phyloP scores from a whole-genome alignment of 352 stramenopile species.

The Globisporangium rhizosaccharum region DNA sequence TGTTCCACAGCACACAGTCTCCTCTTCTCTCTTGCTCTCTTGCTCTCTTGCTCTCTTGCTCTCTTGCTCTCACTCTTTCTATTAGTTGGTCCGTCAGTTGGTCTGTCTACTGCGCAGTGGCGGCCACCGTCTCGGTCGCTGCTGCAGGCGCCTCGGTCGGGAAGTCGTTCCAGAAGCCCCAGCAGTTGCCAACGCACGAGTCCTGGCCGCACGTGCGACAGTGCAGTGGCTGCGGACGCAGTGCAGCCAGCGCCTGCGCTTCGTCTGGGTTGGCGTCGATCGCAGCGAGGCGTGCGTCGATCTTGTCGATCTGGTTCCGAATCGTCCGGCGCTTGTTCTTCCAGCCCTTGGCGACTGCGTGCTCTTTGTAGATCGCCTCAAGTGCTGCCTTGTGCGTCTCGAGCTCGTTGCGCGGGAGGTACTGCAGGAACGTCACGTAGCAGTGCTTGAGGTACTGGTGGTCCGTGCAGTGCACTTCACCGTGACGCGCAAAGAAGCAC shows the following conservation, averaged over 20 bases:
- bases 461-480: constrained; percentile 68
- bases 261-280: constrained; percentile 35
- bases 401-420: constrained; percentile 39
- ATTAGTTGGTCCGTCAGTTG: not conserved
- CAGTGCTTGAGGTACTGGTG: constrained; percentile 70
- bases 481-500: constrained; percentile 52
- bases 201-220: constrained; percentile 54
- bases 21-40: not conserved
- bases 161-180: constrained; percentile 70
- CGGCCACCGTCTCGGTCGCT: not conserved
- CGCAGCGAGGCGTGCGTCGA: constrained; percentile 33
- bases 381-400: constrained; percentile 37
- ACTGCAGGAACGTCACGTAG: constrained; percentile 71
- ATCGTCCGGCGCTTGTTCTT: constrained; percentile 71
- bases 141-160: not conserved
- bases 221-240: constrained; percentile 45
- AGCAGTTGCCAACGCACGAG: constrained; percentile 62
- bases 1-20: too few species aligned
- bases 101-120: constrained; percentile 4
- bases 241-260: constrained; percentile 22
- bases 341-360: constrained; percentile 50
- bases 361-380: constrained; percentile 39
- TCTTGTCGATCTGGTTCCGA: constrained; percentile 65
- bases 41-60: constrained; percentile 6
- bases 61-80: constrained; percentile 7